Base-by-base conservation (phyloP, 2,329 filamentous ascomycete species). In the Epichloe sp. region DNA sequence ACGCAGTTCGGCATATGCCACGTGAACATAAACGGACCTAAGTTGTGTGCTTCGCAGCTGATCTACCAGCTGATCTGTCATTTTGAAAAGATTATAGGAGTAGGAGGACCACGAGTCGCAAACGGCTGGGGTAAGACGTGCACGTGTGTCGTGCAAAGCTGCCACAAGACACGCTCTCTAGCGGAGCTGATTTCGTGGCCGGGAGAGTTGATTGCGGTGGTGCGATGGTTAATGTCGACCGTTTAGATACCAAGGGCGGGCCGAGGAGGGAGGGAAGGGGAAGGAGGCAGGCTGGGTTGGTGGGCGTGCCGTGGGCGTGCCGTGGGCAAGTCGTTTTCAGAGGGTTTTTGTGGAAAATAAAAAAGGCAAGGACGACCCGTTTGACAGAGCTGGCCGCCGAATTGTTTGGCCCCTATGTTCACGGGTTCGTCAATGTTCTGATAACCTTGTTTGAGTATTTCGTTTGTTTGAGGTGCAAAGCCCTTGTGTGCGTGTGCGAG, bases 1-100 rank as follows among this genome's bases (percentile, higher is more conserved):
- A 36, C 10, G 17, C 15, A 23, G 14, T 26, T 26, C 23, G 3
- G 23, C 19, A 19, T 21, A 15, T 47, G 23, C n/a, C 12, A 6
- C 21, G 15, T 40, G n/a, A n/a, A 31, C n/a, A 17, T 26, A 17
- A 52, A 59, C 68, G 58, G 57, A 73, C 68, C 68, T 69, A 53
- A 73, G 60, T 60, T 66, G 64, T 55, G 68, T 64, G 56, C 60
- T 66, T 63, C 67, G 67, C 57, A 73, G 63, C 65, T 71, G 66
- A 53, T 73, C 69, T 65, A 65, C 67, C 58, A 73, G 63, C 63
- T 71, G 68, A 61, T 72, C 70, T 59, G 70, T 63, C 70, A 73
- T 73, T 62, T 59, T 63, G 57, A 58, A 14, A 38, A 44, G 7
- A 43, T 42, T 60, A 56, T 60, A 56, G 26, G 26, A 31, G 26